Percentiles rank a stretch among this genome's conserved stretches.
Conservation (phyloP, 2,329 filamentous ascomycete genomes). For the Leptodontidium sp. region DNA sequence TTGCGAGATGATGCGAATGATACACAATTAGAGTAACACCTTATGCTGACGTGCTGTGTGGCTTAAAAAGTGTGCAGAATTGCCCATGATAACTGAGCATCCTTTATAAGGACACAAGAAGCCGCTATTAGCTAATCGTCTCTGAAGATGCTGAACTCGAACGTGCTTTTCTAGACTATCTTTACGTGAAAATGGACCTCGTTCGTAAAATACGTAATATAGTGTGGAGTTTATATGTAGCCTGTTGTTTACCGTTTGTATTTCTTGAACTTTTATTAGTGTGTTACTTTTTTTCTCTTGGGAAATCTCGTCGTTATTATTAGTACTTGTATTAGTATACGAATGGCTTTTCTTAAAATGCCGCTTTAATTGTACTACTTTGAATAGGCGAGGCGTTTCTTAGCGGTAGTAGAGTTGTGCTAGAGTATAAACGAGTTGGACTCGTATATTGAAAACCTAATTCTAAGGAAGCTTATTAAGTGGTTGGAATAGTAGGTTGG, state of each 20-base stretch:
- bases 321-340: constrained; percentile 5
- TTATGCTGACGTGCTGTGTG: not conserved
- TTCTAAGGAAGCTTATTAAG: constrained; percentile 33
- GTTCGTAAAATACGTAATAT: no score
- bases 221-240: no score
- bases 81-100: not conserved
- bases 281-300: not conserved
- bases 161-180: not conserved
- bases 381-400: constrained; percentile 12
- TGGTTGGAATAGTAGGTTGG: constrained; percentile 37
- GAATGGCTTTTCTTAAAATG: not conserved
- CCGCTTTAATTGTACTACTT: not conserved
- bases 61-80: not conserved
- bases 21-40: no score
- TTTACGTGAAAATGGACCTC: no score
- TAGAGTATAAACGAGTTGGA: constrained; percentile 31
- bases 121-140: not conserved
- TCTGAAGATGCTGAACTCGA: not conserved
- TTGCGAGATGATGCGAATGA: no score
- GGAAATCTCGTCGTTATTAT: constrained; percentile 3
- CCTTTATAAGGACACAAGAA: constrained; percentile 7
- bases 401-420: not conserved
- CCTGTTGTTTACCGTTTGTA: no score
- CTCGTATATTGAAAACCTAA: constrained; percentile 34
- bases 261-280: not conserved